Evolutionary conservation across 257 asterid species (phyloP).

Genomic region (Capsicum chinense): DNA sequence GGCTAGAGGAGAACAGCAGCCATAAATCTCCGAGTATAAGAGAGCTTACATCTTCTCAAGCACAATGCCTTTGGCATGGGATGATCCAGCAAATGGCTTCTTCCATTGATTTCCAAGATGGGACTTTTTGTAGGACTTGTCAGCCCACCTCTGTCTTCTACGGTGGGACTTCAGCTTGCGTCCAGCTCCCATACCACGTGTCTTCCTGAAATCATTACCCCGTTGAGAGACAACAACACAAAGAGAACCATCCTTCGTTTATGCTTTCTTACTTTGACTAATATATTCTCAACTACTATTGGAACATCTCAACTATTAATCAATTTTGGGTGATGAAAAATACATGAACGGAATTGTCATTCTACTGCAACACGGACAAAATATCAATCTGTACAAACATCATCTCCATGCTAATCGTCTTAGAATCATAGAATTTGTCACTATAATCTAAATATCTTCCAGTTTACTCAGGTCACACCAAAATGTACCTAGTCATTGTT

Average conservation of each 20-base stretch:
- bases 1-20: not conserved
- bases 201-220: conserved; percentile 33
- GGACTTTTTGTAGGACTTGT: conserved; percentile 37
- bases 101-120: conserved; percentile 39
- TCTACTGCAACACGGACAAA: not conserved
- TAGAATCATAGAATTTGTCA: not conserved
- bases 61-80: conserved; percentile 39
- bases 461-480: not conserved
- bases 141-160: conserved; percentile 35
- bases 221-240: not conserved
- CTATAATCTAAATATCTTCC: not conserved
- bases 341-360: not conserved
- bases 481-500: not conserved
- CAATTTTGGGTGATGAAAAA: not conserved
- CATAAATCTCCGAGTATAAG: not conserved
- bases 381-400: not conserved
- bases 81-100: conserved; percentile 40
- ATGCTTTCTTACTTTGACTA: not conserved
- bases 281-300: not conserved
- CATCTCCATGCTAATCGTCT: not conserved
- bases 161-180: conserved; percentile 39
- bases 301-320: not conserved
- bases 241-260: not conserved
- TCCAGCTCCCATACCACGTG: conserved; percentile 41
- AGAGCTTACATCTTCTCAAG: conserved; percentile 35